Evolutionary conservation across 163 green algal species (phyloP).

Genomic region (Scenedesmus sp.): DNA sequence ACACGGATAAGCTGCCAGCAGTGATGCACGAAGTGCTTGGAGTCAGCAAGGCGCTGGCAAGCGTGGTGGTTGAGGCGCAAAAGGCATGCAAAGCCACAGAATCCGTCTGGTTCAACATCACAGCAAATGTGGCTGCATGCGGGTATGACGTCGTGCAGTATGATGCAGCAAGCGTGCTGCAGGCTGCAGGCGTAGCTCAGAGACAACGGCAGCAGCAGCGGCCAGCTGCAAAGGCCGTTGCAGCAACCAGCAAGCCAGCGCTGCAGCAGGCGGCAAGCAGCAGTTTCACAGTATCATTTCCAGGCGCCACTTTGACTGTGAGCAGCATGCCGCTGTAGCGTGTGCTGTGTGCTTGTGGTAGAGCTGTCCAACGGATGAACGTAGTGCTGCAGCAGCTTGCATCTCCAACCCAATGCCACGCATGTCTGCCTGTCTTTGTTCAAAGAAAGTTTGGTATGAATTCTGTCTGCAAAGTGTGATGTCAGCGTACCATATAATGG

Average conservation of each 20-base stretch:
- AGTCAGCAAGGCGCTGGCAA: conserved; percentile 32
- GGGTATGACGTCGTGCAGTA: background rate
- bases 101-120: background rate
- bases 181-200: background rate
- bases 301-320: background rate
- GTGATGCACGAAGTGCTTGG: conserved; percentile 32
- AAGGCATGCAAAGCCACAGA: background rate
- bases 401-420: background rate
- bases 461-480: background rate
- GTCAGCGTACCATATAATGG: too few species aligned
- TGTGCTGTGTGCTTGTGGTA: background rate
- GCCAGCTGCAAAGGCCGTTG: background rate
- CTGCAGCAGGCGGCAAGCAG: background rate
- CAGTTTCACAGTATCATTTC: background rate
- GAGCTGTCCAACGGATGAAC: background rate
- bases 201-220: background rate
- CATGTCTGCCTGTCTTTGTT: background rate
- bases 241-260: background rate
- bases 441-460: too few species aligned
- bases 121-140: background rate
- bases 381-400: background rate
- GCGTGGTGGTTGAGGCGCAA: conserved; percentile 23
- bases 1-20: background rate
- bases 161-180: background rate
- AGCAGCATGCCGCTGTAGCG: background rate